Percentiles rank a stretch among this genome's conserved stretches.
Conservation (phyloP, 257 asterid species). For the Gentiana straminea region DNA sequence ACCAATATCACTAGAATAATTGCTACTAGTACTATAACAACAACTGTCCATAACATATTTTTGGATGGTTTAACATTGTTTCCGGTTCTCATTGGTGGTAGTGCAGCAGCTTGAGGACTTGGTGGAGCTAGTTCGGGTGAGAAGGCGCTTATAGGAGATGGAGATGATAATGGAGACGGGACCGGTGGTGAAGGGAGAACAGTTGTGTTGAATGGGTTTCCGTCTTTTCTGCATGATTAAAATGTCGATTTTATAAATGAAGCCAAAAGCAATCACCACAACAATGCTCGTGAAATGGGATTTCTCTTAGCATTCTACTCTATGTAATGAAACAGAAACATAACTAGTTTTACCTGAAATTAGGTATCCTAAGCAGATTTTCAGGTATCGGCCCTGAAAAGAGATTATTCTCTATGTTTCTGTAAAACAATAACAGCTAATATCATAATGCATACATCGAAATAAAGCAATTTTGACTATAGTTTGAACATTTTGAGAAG, state of each 20-base stretch:
- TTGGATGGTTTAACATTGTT: conserved; percentile 21
- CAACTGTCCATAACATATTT: conserved; percentile 33
- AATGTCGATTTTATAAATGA: not conserved
- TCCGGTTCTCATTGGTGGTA: conserved; percentile 24
- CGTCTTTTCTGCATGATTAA: conserved; percentile 47
- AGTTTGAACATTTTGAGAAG: too few relatives aligned
- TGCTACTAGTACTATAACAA: conserved; percentile 34
- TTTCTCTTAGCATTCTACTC: not conserved
- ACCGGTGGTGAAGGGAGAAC: conserved; percentile 63
- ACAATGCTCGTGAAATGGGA: not conserved
- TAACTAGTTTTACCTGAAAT: conserved; percentile 52
- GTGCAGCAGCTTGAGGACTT: conserved; percentile 24
- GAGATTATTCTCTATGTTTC: conserved; percentile 75
- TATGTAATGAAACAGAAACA: conserved; percentile 3
- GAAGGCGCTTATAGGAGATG: conserved; percentile 39
- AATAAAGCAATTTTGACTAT: conserved; percentile 1
- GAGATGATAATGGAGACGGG: conserved; percentile 29
- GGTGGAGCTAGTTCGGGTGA: conserved; percentile 34
- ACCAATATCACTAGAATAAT: conserved; percentile 33
- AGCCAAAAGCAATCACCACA: not conserved
- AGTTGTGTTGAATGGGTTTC: conserved; percentile 90
- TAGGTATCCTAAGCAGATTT: conserved; percentile 48
- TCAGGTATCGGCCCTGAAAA: conserved; percentile 91
- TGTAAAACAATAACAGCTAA: conserved; percentile 16
- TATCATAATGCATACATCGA: conserved; percentile 5